Conservation (phyloP, 2,329 filamentous ascomycete genomes). For the Chaetomiaceae sp. region DNA sequence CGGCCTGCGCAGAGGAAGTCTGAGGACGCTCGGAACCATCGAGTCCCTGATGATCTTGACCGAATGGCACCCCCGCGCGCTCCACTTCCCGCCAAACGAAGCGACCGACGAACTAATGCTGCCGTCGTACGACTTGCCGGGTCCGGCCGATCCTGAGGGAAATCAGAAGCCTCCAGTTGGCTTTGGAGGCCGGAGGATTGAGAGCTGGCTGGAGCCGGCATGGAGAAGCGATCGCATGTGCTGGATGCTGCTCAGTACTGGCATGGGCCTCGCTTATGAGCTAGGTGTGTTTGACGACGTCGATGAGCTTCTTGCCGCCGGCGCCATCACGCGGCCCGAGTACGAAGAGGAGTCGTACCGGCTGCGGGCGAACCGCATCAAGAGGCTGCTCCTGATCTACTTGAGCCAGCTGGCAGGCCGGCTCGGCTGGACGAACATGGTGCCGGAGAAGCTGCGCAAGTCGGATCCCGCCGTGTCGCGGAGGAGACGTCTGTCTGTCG, state of each 20-base stretch:
- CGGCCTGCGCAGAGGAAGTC: slow-evolving; percentile 66
- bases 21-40: slow-evolving; percentile 86
- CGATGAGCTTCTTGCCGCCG: slow-evolving; percentile 59
- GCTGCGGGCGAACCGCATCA: slow-evolving; percentile 72
- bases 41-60: slow-evolving; percentile 91
- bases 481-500: slow-evolving; percentile 42
- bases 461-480: slow-evolving; percentile 51
- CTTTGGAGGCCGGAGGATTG: slow-evolving; percentile 78
- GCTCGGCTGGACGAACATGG: slow-evolving; percentile 89
- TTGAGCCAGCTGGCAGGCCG: slow-evolving; percentile 89
- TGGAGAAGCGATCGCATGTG: slow-evolving; percentile 95
- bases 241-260: slow-evolving; percentile 93
- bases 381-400: slow-evolving; percentile 82
- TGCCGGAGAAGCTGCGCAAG: slow-evolving; percentile 61
- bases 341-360: slow-evolving; percentile 73
- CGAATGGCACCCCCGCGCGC: slow-evolving; percentile 91
- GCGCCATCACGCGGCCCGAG: slow-evolving; percentile 55
- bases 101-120: slow-evolving; percentile 63
- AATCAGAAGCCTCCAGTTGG: slow-evolving; percentile 43
- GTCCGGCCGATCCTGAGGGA: slow-evolving; percentile 37
- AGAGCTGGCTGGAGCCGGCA: slow-evolving; percentile 93
- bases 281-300: slow-evolving; percentile 92
- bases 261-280: slow-evolving; percentile 84
- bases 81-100: slow-evolving; percentile 87
- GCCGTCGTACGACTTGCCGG: slow-evolving; percentile 48